phyloP scores from a whole-genome alignment of 1,284 basidiomycete species.

The Kwoniella shivajii region DNA sequence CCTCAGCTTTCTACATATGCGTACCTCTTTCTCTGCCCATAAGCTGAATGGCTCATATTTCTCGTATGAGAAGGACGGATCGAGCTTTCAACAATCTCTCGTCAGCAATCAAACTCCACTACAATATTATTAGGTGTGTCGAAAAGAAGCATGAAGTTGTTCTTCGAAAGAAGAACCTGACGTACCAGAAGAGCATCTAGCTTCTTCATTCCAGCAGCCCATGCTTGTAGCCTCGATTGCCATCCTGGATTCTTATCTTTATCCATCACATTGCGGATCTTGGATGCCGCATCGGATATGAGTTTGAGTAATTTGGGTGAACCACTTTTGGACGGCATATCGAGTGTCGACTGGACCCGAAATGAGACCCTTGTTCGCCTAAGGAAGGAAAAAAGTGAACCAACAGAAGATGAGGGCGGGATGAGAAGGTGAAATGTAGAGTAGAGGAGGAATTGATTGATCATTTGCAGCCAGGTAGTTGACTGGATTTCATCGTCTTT shows the following conservation, averaged over 20 bases:
- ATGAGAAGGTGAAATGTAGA: background rate
- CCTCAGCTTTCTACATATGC: background rate
- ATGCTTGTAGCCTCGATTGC: background rate
- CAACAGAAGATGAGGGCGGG: no score
- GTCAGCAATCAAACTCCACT: background rate
- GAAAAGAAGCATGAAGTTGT: background rate
- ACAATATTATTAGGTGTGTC: background rate
- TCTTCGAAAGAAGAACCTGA: background rate
- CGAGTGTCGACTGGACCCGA: no score
- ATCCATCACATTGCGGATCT: background rate
- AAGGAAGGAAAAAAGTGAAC: no score
- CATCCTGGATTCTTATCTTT: slow-evolving; percentile 4
- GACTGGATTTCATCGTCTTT: background rate
- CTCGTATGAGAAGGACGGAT: background rate
- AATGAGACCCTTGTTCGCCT: no score
- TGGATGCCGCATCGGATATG: background rate
- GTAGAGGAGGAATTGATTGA: background rate
- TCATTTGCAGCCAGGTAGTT: background rate
- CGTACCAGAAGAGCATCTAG: slow-evolving; percentile 1
- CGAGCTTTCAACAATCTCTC: background rate
- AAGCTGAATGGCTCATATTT: background rate
- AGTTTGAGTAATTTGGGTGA: background rate
- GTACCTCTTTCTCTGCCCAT: background rate
- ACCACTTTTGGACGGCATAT: background rate
- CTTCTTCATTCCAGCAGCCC: slow-evolving; percentile 9